These are phyloP conservation scores for Ophiostoma australiae DNA, from an alignment of 2,329 filamentous ascomycete species.

Conservation along the genomic window DNA sequence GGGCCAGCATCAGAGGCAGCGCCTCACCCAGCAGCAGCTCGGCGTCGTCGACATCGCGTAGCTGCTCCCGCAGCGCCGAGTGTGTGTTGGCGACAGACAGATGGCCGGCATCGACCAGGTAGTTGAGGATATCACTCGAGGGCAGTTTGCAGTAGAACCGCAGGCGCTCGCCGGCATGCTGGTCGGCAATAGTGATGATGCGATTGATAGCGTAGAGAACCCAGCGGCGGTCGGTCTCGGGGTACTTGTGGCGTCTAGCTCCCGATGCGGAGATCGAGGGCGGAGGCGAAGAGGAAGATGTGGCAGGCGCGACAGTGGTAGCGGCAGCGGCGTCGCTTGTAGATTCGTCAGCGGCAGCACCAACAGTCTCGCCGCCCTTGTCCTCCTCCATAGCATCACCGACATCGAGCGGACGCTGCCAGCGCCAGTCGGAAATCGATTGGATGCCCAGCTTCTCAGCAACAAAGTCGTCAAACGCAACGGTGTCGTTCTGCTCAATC, in stretches of 20 bases:
- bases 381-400: slow-evolving; percentile 25
- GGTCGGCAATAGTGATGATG: slow-evolving; percentile 40
- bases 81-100: slow-evolving; percentile 56
- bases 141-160: slow-evolving; percentile 41
- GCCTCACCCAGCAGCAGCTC: slow-evolving; percentile 54
- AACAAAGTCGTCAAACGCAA: slow-evolving; percentile 43
- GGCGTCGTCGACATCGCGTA: slow-evolving; percentile 38
- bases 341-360: background rate
- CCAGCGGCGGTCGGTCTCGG: slow-evolving; percentile 60
- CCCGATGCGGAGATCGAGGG: background rate
- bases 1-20: slow-evolving; percentile 56
- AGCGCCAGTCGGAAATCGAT: slow-evolving; percentile 25
- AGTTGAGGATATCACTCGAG: slow-evolving; percentile 52
- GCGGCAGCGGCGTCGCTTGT: background rate
- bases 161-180: slow-evolving; percentile 29
- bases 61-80: slow-evolving; percentile 50
- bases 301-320: background rate
- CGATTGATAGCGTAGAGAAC: slow-evolving; percentile 59
- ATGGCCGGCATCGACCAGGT: slow-evolving; percentile 57
- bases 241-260: slow-evolving; percentile 38
- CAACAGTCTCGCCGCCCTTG: background rate
- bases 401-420: slow-evolving; percentile 30
- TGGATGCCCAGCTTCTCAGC: slow-evolving; percentile 44
- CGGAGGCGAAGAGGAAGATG: background rate
- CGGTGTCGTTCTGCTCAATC: slow-evolving; percentile 43